phyloP scores from a whole-genome alignment of 31 red algal genomes.

The Bonnemaisonia californica region DNA sequence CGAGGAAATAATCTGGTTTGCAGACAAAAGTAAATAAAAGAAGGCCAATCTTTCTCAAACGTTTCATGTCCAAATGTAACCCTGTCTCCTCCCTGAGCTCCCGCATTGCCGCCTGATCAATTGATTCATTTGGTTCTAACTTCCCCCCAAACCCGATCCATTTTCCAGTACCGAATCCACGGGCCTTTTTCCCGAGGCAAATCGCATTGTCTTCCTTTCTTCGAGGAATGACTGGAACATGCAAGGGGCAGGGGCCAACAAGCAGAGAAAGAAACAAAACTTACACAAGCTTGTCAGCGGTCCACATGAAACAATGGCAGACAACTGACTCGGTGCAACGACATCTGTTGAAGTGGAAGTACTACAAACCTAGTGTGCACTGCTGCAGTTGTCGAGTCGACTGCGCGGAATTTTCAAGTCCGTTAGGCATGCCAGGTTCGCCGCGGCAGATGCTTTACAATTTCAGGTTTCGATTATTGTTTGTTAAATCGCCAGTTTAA shows the following conservation, averaged over 20 bases:
- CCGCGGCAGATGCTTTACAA: too few relatives aligned
- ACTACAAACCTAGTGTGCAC: neutral
- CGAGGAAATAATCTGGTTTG: slow-evolving; percentile 3
- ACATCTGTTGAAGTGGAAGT: neutral
- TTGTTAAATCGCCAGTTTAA: too few relatives aligned
- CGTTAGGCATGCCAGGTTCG: too few relatives aligned
- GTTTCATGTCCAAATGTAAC: neutral
- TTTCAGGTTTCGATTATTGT: too few relatives aligned
- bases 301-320: too few relatives aligned
- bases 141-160: slow-evolving; percentile 36
- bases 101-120: slow-evolving; percentile 14
- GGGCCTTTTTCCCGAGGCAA: slow-evolving; percentile 21
- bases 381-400: neutral
- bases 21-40: slow-evolving; percentile 24
- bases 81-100: slow-evolving; percentile 38
- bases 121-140: slow-evolving; percentile 19
- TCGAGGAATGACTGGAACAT: slow-evolving; percentile 10
- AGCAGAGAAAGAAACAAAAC: neutral
- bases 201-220: neutral
- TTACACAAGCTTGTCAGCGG: too few relatives aligned
- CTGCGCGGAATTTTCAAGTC: too few relatives aligned
- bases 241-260: neutral
- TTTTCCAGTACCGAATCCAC: slow-evolving; percentile 34
- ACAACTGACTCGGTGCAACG: too few relatives aligned
- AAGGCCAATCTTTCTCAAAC: slow-evolving; percentile 12